Percentiles rank a stretch among this genome's conserved stretches.
These are phyloP conservation scores for Microcera coccophila DNA, from an alignment of 2,329 filamentous ascomycete genomes.

Conservation along the genomic window DNA sequence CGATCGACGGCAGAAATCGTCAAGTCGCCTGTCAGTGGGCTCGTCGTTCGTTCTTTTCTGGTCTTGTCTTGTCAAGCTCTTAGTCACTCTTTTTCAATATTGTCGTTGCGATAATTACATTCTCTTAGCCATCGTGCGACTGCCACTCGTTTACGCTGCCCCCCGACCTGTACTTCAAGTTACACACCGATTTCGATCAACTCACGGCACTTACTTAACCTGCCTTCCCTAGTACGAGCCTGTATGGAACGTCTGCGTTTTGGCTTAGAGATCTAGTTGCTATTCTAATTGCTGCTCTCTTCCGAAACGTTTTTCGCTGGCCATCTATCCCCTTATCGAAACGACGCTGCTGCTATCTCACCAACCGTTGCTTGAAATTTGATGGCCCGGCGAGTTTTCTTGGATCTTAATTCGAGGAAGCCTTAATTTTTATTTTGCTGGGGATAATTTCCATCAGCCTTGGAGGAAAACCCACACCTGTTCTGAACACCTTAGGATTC, in stretches of 20 bases:
- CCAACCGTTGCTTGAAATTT: constrained; percentile 13
- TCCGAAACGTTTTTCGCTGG: constrained; percentile 1
- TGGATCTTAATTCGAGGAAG: constrained; percentile 14
- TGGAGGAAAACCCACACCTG: background rate
- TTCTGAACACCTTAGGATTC: background rate
- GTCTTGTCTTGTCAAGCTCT: constrained; percentile 18
- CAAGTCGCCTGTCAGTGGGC: constrained; percentile 50
- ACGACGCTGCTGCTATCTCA: constrained; percentile 6
- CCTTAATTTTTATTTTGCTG: too few relatives aligned
- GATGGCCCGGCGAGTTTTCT: constrained; percentile 21
- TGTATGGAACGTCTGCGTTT: background rate
- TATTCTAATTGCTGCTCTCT: background rate
- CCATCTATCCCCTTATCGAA: constrained; percentile 9
- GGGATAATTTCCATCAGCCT: background rate
- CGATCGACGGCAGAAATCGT: constrained; percentile 33
- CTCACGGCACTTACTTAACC: background rate
- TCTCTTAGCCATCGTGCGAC: background rate
- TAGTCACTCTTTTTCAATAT: constrained; percentile 36
- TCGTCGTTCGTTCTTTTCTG: constrained; percentile 40
- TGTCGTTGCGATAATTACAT: background rate
- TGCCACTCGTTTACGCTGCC: background rate
- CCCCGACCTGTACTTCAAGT: constrained; percentile 1
- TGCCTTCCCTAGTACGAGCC: background rate
- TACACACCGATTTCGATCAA: background rate
- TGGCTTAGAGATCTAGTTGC: background rate